Evolutionary conservation across 805 yeast species (phyloP).

Genomic region (Candida michaelii): DNA sequence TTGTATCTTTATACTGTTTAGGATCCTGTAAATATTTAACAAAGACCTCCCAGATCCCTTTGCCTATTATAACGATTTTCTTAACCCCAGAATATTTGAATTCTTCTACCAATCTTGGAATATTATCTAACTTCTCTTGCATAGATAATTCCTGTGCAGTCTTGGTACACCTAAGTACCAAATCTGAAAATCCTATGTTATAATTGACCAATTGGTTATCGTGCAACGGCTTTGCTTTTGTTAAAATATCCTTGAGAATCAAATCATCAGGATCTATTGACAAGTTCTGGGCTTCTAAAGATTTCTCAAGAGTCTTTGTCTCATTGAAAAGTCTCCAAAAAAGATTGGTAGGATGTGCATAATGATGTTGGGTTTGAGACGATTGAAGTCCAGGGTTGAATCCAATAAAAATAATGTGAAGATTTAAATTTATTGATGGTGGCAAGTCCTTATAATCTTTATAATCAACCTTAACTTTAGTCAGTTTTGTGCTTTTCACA

Average conservation of each 20-base stretch:
- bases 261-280: conserved; percentile 10
- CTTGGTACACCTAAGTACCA: conserved; percentile 63
- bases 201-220: conserved; percentile 46
- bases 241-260: conserved; percentile 15
- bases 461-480: too few species aligned
- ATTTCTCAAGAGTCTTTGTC: conserved; percentile 42
- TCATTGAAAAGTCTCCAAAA: conserved; percentile 67
- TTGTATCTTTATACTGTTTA: conserved; percentile 10
- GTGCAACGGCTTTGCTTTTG: conserved; percentile 25
- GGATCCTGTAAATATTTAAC: conserved; percentile 32
- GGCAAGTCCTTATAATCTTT: conserved; percentile 9
- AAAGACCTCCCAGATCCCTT: conserved; percentile 71
- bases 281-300: conserved; percentile 7
- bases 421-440: conserved; percentile 29
- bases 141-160: conserved; percentile 53
- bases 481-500: too few species aligned
- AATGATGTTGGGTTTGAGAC: conserved; percentile 61
- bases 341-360: conserved; percentile 66
- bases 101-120: conserved; percentile 49
- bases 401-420: conserved; percentile 58
- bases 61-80: conserved; percentile 62
- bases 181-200: conserved; percentile 68
- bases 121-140: conserved; percentile 55
- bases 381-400: conserved; percentile 72
- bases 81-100: conserved; percentile 39